These are phyloP conservation scores for Mycena kentingensis DNA, from an alignment of 768 basidiomycete genomes.

Conservation along the genomic window DNA sequence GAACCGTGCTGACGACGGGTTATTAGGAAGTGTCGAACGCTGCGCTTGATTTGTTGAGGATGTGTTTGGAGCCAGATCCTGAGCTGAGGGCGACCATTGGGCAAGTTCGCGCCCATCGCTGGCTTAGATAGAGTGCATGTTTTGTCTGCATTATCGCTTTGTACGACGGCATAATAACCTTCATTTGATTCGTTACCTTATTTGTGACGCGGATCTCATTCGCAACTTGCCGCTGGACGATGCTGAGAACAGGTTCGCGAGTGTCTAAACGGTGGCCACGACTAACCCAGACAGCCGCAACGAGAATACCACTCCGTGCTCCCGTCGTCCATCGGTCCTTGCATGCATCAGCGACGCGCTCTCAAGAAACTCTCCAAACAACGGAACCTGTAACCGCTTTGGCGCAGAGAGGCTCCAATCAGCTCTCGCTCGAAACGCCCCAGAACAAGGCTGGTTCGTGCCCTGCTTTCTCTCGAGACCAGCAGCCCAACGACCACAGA, in stretches of 20 bases:
- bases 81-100: conserved; percentile 75
- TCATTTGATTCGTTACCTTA: too few species aligned
- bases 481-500: conserved; percentile 48
- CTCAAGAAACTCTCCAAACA: conserved; percentile 39
- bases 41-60: conserved; percentile 64
- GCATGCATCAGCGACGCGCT: conserved; percentile 52
- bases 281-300: conserved; percentile 39
- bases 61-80: conserved; percentile 86
- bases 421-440: conserved; percentile 84
- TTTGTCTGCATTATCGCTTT: neutral
- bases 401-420: conserved; percentile 80
- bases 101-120: conserved; percentile 82
- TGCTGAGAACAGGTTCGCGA: conserved; percentile 21
- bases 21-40: conserved; percentile 44
- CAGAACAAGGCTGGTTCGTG: conserved; percentile 82
- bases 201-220: conserved; percentile 19
- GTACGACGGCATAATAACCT: too few species aligned
- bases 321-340: conserved; percentile 63
- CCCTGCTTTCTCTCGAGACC: neutral
- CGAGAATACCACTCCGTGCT: conserved; percentile 49
- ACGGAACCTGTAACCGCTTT: conserved; percentile 66
- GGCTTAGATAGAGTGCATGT: conserved; percentile 51
- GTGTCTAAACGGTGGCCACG: neutral
- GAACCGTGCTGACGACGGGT: too few species aligned
- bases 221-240: neutral